Conservation (phyloP, 495 filamentous ascomycete species). For the Tuber melanosporum region DNA sequence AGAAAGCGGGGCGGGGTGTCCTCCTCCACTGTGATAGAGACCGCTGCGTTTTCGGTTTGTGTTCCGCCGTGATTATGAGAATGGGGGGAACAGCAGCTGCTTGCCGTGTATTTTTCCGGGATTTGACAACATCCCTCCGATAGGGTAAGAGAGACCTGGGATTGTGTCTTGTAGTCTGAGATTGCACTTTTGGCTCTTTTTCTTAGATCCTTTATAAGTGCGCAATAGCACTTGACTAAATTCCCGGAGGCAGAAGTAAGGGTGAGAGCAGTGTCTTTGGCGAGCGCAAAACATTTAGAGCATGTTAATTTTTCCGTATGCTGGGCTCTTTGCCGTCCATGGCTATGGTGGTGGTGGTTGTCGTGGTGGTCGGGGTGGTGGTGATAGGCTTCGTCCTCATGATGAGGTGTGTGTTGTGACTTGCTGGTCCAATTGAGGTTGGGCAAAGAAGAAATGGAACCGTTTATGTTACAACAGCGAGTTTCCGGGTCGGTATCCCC, state of each 20-base stretch:
- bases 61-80: conserved; percentile 17
- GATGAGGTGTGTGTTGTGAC: conserved; percentile 1
- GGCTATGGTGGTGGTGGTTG: background rate
- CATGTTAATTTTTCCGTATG: conserved; percentile 1
- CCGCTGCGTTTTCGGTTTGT: background rate
- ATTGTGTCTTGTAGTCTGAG: conserved; percentile 2
- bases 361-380: conserved; percentile 1
- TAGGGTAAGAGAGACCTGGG: background rate
- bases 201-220: conserved; percentile 14
- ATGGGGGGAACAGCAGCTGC: conserved; percentile 12
- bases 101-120: background rate
- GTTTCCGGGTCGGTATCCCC: background rate
- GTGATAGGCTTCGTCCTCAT: background rate
- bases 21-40: background rate
- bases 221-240: conserved; percentile 19
- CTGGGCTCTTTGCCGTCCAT: background rate
- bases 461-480: conserved; percentile 5
- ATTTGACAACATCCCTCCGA: conserved; percentile 11
- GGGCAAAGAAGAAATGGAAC: background rate
- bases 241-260: conserved; percentile 1
- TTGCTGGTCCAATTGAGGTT: conserved; percentile 3
- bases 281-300: conserved; percentile 13
- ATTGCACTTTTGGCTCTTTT: background rate
- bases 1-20: conserved; percentile 14
- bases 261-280: conserved; percentile 6